Evolutionary conservation across 2,329 filamentous ascomycete species (phyloP).

Genomic region (Colletotrichum musicola): DNA sequence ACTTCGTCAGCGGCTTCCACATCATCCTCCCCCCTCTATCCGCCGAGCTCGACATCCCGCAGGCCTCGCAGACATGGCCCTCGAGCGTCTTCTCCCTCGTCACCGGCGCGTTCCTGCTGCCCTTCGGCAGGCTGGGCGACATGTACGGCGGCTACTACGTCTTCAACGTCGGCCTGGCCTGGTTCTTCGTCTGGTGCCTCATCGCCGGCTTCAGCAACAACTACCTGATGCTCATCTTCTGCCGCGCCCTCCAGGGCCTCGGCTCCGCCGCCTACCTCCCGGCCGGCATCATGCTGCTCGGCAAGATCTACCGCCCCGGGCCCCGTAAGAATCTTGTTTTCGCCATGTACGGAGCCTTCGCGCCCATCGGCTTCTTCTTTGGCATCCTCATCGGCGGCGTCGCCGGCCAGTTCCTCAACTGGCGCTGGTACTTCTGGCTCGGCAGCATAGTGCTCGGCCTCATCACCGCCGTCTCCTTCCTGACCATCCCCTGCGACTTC

Average conservation of each 20-base stretch:
- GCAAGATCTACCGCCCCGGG: slow-evolving; percentile 76
- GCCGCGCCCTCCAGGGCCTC: slow-evolving; percentile 80
- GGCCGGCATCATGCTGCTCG: slow-evolving; percentile 77
- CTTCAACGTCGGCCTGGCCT: slow-evolving; percentile 70
- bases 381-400: slow-evolving; percentile 78
- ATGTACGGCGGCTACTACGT: slow-evolving; percentile 72
- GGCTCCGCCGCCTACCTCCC: slow-evolving; percentile 80
- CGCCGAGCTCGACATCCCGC: slow-evolving; percentile 72
- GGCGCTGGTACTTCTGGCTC: slow-evolving; percentile 80
- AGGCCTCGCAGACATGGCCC: slow-evolving; percentile 72
- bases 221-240: slow-evolving; percentile 78
- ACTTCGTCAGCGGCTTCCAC: slow-evolving; percentile 81
- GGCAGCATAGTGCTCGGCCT: slow-evolving; percentile 61
- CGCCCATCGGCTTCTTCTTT: slow-evolving; percentile 69
- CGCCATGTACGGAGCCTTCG: slow-evolving; percentile 69
- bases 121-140: slow-evolving; percentile 72
- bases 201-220: slow-evolving; percentile 77
- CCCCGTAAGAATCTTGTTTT: slow-evolving; percentile 78
- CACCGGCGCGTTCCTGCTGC: slow-evolving; percentile 70
- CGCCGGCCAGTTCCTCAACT: slow-evolving; percentile 69
- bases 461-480: slow-evolving; percentile 57
- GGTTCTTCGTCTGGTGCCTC: slow-evolving; percentile 78
- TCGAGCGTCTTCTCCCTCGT: slow-evolving; percentile 72
- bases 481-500: slow-evolving; percentile 55
- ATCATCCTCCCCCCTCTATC: slow-evolving; percentile 78